phyloP scores from a whole-genome alignment of 2,329 filamentous ascomycete species.

The Sclerotinia subarctica region DNA sequence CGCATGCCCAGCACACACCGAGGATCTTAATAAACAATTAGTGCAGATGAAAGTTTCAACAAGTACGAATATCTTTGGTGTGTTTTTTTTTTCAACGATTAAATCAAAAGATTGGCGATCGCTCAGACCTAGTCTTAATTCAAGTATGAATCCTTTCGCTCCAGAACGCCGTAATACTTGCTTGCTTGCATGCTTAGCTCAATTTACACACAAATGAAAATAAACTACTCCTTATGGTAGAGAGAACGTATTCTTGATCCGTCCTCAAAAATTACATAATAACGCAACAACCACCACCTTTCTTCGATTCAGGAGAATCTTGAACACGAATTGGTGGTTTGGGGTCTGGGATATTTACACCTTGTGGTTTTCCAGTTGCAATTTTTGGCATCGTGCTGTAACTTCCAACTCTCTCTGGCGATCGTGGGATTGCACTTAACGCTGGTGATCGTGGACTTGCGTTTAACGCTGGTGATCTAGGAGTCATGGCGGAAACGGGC shows the following conservation, averaged over 20 bases:
- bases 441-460: slow-evolving; percentile 47
- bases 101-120: slow-evolving; percentile 6
- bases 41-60: slow-evolving; percentile 7
- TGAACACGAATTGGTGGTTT: slow-evolving; percentile 50
- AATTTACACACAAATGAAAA: slow-evolving; percentile 14
- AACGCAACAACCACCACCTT: slow-evolving; percentile 48
- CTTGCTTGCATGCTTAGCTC: slow-evolving; percentile 7
- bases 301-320: slow-evolving; percentile 51
- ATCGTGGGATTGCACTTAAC: slow-evolving; percentile 45
- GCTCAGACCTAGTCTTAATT: slow-evolving; percentile 16
- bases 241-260: slow-evolving; percentile 7
- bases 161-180: slow-evolving; percentile 14
- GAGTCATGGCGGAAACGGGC: slow-evolving; percentile 3
- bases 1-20: slow-evolving; percentile 6
- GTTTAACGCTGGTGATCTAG: slow-evolving; percentile 49
- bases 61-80: slow-evolving; percentile 14
- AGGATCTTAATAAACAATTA: slow-evolving; percentile 10
- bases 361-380: slow-evolving; percentile 41
- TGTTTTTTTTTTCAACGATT: not conserved
- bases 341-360: slow-evolving; percentile 30
- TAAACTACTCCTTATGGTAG: not conserved
- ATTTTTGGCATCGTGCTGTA: slow-evolving; percentile 50
- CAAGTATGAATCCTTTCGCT: slow-evolving; percentile 6
- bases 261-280: slow-evolving; percentile 43
- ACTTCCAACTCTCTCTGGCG: slow-evolving; percentile 40